These are phyloP conservation scores for Solanum raphanifolium DNA, from an alignment of 257 asterid species.

Conservation along the genomic window DNA sequence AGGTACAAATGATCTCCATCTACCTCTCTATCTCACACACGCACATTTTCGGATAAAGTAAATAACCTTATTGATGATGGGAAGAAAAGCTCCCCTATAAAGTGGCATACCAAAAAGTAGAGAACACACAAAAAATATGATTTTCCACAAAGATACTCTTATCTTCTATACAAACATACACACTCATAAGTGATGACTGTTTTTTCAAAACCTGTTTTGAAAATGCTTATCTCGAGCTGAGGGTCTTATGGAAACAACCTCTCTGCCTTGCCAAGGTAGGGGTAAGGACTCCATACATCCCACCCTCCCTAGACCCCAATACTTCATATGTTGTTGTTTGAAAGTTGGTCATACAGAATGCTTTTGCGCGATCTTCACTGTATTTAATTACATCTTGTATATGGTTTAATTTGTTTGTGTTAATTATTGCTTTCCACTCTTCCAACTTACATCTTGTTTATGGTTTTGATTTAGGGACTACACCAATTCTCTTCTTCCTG, in stretches of 20 bases:
- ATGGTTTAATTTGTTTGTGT: background rate
- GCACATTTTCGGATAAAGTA: background rate
- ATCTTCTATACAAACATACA: background rate
- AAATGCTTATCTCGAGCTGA: background rate
- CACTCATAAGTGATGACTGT: background rate
- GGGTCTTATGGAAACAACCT: background rate
- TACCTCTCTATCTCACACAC: background rate
- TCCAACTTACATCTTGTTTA: background rate
- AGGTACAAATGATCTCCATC: conserved; percentile 21
- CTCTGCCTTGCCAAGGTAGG: background rate
- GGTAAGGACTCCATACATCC: background rate
- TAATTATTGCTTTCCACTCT: background rate
- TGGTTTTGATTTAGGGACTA: conserved; percentile 59
- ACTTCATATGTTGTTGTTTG: background rate
- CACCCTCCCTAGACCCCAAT: background rate
- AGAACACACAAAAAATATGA: background rate
- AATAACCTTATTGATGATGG: background rate
- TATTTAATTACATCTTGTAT: background rate
- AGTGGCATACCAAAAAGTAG: background rate
- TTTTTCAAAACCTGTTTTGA: background rate
- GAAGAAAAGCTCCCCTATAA: background rate
- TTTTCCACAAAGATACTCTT: background rate
- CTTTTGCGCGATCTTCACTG: background rate
- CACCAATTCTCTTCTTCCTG: conserved; percentile 82
- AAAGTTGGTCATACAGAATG: background rate